Conservation (phyloP, 129 eudicot genomes). For the Artemisia annua region DNA sequence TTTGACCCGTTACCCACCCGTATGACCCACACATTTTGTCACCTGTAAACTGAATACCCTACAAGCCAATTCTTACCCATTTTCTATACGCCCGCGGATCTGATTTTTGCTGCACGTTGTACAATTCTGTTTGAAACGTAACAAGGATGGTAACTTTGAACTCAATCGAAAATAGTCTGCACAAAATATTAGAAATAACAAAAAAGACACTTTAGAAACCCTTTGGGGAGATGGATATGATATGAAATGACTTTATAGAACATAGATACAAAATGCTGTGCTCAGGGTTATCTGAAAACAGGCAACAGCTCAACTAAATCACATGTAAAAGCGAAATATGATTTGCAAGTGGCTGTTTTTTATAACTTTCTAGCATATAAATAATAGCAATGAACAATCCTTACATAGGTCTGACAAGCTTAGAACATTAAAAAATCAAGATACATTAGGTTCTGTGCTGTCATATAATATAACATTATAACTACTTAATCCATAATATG, state of each 20-base stretch:
- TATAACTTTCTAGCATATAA: too few species aligned
- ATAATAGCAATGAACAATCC: too few species aligned
- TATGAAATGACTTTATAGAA: neutral
- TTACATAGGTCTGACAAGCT: too few species aligned
- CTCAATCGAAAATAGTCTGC: constrained; percentile 82
- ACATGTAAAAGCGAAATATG: too few species aligned
- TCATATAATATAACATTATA: too few species aligned
- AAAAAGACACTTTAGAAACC: constrained; percentile 1
- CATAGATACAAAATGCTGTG: neutral
- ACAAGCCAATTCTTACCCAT: constrained; percentile 54
- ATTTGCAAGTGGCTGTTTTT: too few species aligned
- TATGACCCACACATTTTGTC: too few species aligned
- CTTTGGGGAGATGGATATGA: neutral
- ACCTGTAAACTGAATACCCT: too few species aligned
- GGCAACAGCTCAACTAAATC: neutral
- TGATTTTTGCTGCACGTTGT: constrained; percentile 56
- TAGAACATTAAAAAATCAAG: too few species aligned
- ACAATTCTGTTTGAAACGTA: constrained; percentile 62
- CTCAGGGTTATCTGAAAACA: neutral
- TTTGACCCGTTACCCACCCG: too few species aligned
- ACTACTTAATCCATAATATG: too few species aligned
- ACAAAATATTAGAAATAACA: constrained; percentile 4
- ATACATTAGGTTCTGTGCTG: too few species aligned
- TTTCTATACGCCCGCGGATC: constrained; percentile 56
- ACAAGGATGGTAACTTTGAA: constrained; percentile 63